phyloP scores from a whole-genome alignment of 208 protist species.

The Acanthamoeba triangularis region DNA sequence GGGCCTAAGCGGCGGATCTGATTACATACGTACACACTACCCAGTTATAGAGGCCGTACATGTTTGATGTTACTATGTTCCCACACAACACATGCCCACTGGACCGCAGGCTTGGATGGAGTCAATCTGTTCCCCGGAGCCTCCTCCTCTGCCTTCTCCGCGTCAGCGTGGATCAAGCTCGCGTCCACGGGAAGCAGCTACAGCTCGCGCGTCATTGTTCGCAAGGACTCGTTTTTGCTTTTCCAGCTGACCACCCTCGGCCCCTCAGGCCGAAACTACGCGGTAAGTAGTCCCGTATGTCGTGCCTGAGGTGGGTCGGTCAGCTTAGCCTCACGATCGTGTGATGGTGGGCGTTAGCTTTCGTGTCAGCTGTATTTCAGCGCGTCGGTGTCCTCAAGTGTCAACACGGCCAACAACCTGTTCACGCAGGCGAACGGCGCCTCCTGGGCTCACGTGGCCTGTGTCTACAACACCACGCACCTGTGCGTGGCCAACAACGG shows the following conservation, averaged over 20 bases:
- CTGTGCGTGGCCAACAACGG: neutral
- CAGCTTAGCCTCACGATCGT: neutral
- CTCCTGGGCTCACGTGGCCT: neutral
- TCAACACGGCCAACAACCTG: neutral
- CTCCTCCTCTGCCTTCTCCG: neutral
- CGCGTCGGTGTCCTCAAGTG: neutral
- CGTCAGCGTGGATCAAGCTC: constrained; percentile 21
- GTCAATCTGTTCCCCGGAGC: neutral
- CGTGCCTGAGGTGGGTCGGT: neutral
- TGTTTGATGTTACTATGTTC: no score
- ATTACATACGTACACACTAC: no score
- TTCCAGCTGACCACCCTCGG: neutral
- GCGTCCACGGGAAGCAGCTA: neutral
- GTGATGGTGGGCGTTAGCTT: neutral
- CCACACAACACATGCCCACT: no score
- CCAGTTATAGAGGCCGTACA: no score
- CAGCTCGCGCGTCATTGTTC: neutral
- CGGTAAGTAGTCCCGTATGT: neutral
- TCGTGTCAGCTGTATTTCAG: neutral
- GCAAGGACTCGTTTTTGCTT: neutral
- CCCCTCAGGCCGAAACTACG: neutral
- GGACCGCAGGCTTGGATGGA: neutral
- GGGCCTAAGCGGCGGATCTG: no score
- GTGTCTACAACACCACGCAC: constrained; percentile 28
- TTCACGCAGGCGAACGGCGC: neutral